Conservation (phyloP, 2,329 filamentous ascomycete species). For the Neofusicoccum cordaticola region DNA sequence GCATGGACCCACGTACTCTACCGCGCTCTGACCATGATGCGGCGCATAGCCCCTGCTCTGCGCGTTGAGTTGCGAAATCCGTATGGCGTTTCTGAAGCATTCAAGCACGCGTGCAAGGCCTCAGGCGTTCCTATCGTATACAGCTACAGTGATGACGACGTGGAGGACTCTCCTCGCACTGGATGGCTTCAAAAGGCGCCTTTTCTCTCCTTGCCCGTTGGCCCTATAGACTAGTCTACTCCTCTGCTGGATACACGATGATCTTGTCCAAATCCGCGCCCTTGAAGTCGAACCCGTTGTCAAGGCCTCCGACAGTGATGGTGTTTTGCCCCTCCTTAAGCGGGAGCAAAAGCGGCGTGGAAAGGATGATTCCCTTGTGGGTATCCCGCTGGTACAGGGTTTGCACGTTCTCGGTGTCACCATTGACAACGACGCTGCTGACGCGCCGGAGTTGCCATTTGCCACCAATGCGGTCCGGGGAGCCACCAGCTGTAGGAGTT, state of each 20-base stretch:
- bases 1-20: background rate
- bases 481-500: constrained; percentile 44
- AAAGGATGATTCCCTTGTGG: constrained; percentile 60
- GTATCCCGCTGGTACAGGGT: constrained; percentile 55
- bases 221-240: background rate
- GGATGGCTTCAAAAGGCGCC: background rate
- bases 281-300: constrained; percentile 56
- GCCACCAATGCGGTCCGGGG: constrained; percentile 59
- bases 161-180: background rate
- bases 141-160: background rate
- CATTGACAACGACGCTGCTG: constrained; percentile 59
- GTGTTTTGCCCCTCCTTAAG: constrained; percentile 56
- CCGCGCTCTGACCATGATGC: background rate
- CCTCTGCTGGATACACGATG: constrained; percentile 59
- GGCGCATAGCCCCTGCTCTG: background rate
- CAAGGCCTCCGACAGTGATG: constrained; percentile 57
- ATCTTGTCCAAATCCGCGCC: constrained; percentile 60
- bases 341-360: constrained; percentile 54
- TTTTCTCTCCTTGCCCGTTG: background rate
- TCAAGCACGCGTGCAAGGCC: background rate
- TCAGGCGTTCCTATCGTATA: background rate
- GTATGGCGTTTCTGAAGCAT: background rate
- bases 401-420: constrained; percentile 47
- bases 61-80: background rate
- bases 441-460: constrained; percentile 60